phyloP scores from a whole-genome alignment of 2,329 filamentous ascomycete genomes.

The Calonectria pauciramosa region DNA sequence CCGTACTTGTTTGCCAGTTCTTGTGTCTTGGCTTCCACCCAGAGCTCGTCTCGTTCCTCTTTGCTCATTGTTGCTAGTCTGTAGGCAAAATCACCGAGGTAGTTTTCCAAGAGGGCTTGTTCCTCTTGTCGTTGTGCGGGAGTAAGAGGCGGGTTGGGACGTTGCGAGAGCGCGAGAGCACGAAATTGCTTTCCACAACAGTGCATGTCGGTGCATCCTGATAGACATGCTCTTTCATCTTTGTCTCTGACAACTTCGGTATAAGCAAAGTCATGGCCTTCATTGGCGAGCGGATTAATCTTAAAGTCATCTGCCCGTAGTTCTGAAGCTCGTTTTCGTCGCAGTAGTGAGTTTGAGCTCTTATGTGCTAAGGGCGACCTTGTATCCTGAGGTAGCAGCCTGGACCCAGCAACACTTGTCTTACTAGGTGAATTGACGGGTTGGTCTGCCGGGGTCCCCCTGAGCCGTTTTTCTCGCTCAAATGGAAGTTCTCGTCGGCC shows the following conservation, averaged over 20 bases:
- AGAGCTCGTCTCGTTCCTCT: conserved; percentile 73
- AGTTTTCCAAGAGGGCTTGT: conserved; percentile 66
- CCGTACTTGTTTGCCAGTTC: conserved; percentile 82
- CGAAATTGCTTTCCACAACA: conserved; percentile 84
- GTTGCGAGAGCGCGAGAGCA: conserved; percentile 71
- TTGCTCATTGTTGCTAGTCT: conserved; percentile 69
- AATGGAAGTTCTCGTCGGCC: conserved; percentile 60
- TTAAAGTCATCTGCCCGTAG: conserved; percentile 83
- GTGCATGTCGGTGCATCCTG: conserved; percentile 79
- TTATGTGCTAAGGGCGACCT: conserved; percentile 34
- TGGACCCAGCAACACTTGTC: conserved; percentile 18
- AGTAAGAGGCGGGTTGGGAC: conserved; percentile 55
- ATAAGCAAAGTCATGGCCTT: conserved; percentile 80
- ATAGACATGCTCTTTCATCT: conserved; percentile 77
- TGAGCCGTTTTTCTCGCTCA: conserved; percentile 32
- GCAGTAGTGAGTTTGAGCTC: conserved; percentile 58
- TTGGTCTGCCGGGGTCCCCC: conserved; percentile 30
- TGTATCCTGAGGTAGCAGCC: conserved; percentile 25
- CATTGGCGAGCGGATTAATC: conserved; percentile 80
- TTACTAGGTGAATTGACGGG: conserved; percentile 23
- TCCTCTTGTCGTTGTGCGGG: conserved; percentile 57
- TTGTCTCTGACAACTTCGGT: conserved; percentile 80
- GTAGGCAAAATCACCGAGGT: conserved; percentile 71
- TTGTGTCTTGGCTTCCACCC: conserved; percentile 82
- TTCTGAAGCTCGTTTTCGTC: conserved; percentile 68